Conservation (phyloP, 2,329 filamentous ascomycete species). For the Xylariaceae sp. region DNA sequence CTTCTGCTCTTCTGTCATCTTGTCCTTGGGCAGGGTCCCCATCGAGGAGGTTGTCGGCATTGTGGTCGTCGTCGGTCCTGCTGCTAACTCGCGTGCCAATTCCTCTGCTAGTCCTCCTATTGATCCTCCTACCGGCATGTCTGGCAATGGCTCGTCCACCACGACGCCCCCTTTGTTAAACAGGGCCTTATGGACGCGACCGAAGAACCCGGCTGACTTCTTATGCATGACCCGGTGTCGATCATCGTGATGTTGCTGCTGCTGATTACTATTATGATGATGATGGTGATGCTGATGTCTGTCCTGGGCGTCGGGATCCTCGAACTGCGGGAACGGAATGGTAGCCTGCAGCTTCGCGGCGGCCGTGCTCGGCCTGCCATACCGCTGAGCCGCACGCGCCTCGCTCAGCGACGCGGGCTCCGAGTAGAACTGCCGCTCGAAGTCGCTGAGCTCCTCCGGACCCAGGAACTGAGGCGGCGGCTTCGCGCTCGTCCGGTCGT, state of each 20-base stretch:
- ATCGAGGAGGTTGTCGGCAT: too few species aligned
- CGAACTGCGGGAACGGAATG: neutral
- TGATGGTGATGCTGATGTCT: too few species aligned
- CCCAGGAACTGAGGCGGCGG: slow-evolving; percentile 65
- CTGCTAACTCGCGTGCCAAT: too few species aligned
- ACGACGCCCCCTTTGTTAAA: slow-evolving; percentile 15
- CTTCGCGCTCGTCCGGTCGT: slow-evolving; percentile 65
- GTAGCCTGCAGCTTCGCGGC: slow-evolving; percentile 19
- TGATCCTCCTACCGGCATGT: neutral
- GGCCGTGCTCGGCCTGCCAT: slow-evolving; percentile 25
- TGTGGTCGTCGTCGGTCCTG: too few species aligned
- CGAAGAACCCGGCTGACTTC: slow-evolving; percentile 31
- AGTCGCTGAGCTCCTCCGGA: slow-evolving; percentile 28
- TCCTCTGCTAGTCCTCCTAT: neutral
- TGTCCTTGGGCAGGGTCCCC: neutral
- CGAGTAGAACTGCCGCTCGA: slow-evolving; percentile 30
- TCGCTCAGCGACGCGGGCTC: slow-evolving; percentile 1
- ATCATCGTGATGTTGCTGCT: neutral
- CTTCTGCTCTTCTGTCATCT: slow-evolving; percentile 14
- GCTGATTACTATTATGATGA: neutral
- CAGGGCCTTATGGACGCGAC: slow-evolving; percentile 30
- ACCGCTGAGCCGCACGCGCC: slow-evolving; percentile 15
- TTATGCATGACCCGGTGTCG: slow-evolving; percentile 22
- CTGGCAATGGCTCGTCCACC: neutral
- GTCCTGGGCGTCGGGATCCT: neutral